Evolutionary conservation across 2,329 filamentous ascomycete genomes (phyloP).

Genomic region (Elsinoe necatrix): DNA sequence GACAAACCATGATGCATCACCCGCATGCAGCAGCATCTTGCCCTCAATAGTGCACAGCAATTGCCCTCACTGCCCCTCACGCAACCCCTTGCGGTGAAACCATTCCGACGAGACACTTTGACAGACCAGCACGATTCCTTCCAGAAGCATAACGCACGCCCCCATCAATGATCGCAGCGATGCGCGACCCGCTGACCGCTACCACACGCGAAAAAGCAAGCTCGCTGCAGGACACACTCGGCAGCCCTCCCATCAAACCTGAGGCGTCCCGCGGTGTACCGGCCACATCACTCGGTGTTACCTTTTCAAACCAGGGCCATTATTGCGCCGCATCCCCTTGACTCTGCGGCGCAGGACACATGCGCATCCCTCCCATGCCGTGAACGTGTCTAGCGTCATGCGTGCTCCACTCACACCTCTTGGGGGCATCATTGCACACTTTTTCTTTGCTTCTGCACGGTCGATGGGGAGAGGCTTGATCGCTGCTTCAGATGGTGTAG

Average conservation of each 20-base stretch:
- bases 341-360: background rate
- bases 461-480: background rate
- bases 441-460: background rate
- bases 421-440: too few species aligned
- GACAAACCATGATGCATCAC: background rate
- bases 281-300: conserved; percentile 1
- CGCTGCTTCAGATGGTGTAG: background rate
- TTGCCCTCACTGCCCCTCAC: background rate
- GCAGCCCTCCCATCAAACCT: background rate
- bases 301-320: background rate
- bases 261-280: conserved; percentile 5
- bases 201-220: background rate
- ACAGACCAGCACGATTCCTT: background rate
- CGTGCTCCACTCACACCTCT: conserved; percentile 3
- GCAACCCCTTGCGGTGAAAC: background rate
- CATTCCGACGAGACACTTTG: background rate
- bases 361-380: background rate
- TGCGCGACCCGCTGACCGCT: background rate
- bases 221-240: background rate
- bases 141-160: background rate
- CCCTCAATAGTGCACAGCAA: background rate
- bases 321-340: background rate
- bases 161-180: background rate
- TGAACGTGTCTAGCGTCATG: conserved; percentile 8
- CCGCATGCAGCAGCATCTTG: background rate